These are phyloP conservation scores for Acanthamoeba healyi DNA, from an alignment of 208 protist species.

Conservation along the genomic window DNA sequence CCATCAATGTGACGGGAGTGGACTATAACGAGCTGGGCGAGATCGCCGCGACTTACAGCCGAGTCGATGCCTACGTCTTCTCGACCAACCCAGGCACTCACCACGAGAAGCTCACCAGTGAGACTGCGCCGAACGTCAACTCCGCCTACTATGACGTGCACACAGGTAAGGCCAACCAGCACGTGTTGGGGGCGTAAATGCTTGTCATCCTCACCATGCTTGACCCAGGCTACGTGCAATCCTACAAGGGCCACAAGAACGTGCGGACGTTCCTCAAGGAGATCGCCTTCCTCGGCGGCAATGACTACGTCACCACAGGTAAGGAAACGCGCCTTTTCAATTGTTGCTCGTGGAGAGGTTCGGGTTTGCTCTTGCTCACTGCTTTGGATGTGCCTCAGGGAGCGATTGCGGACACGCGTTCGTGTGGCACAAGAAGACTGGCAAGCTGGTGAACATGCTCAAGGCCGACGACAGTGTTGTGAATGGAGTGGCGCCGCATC, in stretches of 20 bases:
- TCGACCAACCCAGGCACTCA: neutral
- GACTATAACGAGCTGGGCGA: neutral
- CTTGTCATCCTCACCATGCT: neutral
- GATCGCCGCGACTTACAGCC: conserved; percentile 3
- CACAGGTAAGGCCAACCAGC: neutral
- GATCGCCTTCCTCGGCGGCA: conserved; percentile 8
- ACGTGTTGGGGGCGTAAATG: too few relatives aligned
- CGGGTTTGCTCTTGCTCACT: neutral
- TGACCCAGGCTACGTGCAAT: neutral
- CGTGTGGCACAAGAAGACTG: neutral
- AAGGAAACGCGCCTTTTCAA: too few relatives aligned
- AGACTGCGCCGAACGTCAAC: neutral
- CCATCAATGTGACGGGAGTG: neutral
- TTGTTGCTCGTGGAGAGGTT: neutral
- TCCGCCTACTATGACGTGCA: neutral
- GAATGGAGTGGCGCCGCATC: conserved; percentile 23
- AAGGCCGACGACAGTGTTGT: conserved; percentile 28
- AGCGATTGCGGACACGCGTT: conserved; percentile 25
- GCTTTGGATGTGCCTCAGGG: neutral
- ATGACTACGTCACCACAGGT: conserved; percentile 14
- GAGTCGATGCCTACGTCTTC: conserved; percentile 14
- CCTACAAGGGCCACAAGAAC: conserved; percentile 11
- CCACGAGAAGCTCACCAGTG: neutral
- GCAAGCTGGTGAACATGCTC: conserved; percentile 11
- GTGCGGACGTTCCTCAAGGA: conserved; percentile 25